phyloP scores from a whole-genome alignment of 306 rosid genomes.

The Lithocarpus polystachyus region DNA sequence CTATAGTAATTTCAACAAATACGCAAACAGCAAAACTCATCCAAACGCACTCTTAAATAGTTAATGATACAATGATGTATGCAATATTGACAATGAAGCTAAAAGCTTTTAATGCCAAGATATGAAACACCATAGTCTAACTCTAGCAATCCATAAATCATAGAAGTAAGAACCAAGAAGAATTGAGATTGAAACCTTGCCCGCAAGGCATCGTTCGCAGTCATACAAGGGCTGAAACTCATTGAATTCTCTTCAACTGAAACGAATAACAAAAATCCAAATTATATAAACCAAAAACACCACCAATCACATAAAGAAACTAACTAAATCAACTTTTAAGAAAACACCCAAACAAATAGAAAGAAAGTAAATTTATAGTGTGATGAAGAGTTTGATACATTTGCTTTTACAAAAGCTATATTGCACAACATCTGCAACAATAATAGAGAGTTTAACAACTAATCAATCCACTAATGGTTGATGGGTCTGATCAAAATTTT shows the following conservation, averaged over 20 bases:
- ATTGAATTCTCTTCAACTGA: slow-evolving; percentile 26
- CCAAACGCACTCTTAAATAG: no score
- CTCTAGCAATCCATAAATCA: background rate
- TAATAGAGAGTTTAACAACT: background rate
- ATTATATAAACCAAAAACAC: background rate
- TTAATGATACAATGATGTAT: no score
- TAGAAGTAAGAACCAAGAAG: background rate
- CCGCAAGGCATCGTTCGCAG: slow-evolving; percentile 45
- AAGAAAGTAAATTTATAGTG: background rate
- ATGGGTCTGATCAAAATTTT: background rate
- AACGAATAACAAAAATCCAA: background rate
- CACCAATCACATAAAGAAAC: background rate
- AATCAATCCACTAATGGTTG: background rate
- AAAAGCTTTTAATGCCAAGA: no score
- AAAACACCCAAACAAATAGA: no score
- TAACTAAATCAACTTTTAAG: background rate
- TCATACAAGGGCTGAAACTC: slow-evolving; percentile 27
- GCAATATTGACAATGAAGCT: no score
- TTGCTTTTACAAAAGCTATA: slow-evolving; percentile 20
- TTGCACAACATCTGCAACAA: slow-evolving; percentile 46
- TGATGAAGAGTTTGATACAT: slow-evolving; percentile 35
- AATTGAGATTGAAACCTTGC: slow-evolving; percentile 41
- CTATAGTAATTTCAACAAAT: no score
- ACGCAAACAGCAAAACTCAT: no score
- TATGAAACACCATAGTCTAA: no score